A percentile compares a stretch with the other conserved stretches of the same genome.
Conservation (phyloP, 495 filamentous ascomycete species). For the Haplographium delicatum region DNA sequence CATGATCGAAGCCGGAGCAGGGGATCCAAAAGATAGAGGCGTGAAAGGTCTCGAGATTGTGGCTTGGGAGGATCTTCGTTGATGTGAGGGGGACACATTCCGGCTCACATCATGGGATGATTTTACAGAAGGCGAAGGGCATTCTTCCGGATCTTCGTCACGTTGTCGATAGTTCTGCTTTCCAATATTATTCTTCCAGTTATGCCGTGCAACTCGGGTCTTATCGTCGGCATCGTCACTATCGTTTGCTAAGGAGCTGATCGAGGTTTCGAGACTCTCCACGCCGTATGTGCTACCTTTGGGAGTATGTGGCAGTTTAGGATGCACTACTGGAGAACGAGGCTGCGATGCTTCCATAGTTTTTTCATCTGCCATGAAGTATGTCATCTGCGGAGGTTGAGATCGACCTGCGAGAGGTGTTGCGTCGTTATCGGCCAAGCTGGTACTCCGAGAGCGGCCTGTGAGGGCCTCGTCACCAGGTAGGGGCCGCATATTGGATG, state of each 20-base stretch:
- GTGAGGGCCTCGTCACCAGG: conserved; percentile 33
- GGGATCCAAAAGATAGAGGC: conserved; percentile 45
- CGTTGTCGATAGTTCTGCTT: conserved; percentile 9
- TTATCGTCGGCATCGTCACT: conserved; percentile 32
- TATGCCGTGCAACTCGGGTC: conserved; percentile 23
- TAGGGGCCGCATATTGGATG: conserved; percentile 34
- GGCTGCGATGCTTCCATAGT: conserved; percentile 39
- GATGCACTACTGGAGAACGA: conserved; percentile 27
- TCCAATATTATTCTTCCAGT: conserved; percentile 23
- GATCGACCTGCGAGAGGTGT: conserved; percentile 26
- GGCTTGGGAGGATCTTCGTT: conserved; percentile 28
- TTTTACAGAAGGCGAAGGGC: conserved; percentile 23
- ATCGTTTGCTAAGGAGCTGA: conserved; percentile 31
- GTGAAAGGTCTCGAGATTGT: conserved; percentile 48
- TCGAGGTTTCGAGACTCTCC: conserved; percentile 55
- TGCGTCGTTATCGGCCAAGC: conserved; percentile 24
- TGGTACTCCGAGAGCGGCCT: conserved; percentile 29
- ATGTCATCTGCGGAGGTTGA: conserved; percentile 47
- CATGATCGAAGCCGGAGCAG: conserved; percentile 44
- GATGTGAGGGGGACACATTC: conserved; percentile 26
- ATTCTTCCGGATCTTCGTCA: conserved; percentile 25
- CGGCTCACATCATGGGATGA: conserved; percentile 20
- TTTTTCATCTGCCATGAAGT: conserved; percentile 50
- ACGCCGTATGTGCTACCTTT: conserved; percentile 54
- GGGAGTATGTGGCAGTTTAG: conserved; percentile 20